These are phyloP conservation scores for Huntiella savannae DNA, from an alignment of 2,329 filamentous ascomycete genomes.

Conservation along the genomic window DNA sequence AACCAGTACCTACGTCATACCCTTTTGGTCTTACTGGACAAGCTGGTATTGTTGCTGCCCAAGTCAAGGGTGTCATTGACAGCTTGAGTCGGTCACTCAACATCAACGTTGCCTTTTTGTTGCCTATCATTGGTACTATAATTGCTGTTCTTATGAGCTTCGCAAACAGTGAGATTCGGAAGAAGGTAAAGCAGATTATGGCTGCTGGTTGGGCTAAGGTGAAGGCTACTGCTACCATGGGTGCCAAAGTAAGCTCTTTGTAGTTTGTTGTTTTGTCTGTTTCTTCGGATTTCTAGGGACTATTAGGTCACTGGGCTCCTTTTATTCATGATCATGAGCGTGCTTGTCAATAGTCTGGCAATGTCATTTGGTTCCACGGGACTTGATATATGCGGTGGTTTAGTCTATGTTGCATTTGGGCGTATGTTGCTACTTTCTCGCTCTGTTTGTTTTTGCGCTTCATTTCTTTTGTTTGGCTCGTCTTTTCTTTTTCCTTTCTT, in stretches of 20 bases:
- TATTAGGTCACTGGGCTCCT: too few species aligned
- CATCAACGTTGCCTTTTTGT: conserved; percentile 36
- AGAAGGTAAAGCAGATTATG: conserved; percentile 51
- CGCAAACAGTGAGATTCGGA: conserved; percentile 53
- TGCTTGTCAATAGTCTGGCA: too few species aligned
- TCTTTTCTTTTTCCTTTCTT: not conserved
- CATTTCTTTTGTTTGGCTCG: not conserved
- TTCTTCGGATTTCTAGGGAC: not conserved
- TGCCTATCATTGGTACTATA: conserved; percentile 57
- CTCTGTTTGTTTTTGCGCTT: not conserved
- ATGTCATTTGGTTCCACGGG: too few species aligned
- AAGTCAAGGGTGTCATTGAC: conserved; percentile 32
- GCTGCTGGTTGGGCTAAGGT: conserved; percentile 63
- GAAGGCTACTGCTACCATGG: conserved; percentile 76
- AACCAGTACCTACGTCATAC: conserved; percentile 14
- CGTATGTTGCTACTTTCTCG: too few species aligned
- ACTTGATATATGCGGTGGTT: too few species aligned
- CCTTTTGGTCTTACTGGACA: conserved; percentile 17
- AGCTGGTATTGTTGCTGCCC: conserved; percentile 33
- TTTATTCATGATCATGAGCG: too few species aligned
- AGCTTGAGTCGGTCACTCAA: conserved; percentile 30
- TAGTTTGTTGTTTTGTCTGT: conserved; percentile 20
- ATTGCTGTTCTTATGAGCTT: conserved; percentile 60
- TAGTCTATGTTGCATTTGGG: too few species aligned
- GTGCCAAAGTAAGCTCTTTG: conserved; percentile 93